These are phyloP conservation scores for Tulasnella sp. DNA, from an alignment of 768 basidiomycete species.

Conservation along the genomic window DNA sequence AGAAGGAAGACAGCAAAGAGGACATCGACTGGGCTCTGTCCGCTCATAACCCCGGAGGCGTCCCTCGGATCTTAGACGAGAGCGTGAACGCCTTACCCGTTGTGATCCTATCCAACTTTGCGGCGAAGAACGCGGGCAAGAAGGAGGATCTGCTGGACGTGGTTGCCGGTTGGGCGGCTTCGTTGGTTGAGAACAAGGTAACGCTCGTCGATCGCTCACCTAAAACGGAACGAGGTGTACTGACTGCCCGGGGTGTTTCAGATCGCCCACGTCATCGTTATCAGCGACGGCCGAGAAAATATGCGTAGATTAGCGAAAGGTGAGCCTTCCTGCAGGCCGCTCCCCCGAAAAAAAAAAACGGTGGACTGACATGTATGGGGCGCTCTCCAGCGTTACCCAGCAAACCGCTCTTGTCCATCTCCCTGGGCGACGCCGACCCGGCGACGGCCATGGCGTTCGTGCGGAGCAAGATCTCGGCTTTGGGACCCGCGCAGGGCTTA, in stretches of 20 bases:
- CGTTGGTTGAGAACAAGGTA: conserved; percentile 71
- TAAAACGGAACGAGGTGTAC: conserved; percentile 5
- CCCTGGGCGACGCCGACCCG: conserved; percentile 76
- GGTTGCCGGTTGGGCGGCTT: conserved; percentile 76
- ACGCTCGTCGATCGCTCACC: neutral
- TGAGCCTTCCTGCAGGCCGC: too few species aligned
- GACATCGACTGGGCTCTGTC: neutral
- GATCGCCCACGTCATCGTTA: conserved; percentile 85
- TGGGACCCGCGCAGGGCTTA: conserved; percentile 30
- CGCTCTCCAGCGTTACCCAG: conserved; percentile 74
- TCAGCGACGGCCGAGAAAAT: conserved; percentile 84
- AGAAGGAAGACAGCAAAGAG: neutral
- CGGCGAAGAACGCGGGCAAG: conserved; percentile 38
- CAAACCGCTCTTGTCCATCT: conserved; percentile 67
- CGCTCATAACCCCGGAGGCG: neutral
- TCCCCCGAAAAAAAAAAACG: too few species aligned
- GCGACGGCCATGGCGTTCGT: conserved; percentile 72
- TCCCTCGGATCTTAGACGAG: conserved; percentile 26
- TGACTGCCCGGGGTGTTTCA: conserved; percentile 22
- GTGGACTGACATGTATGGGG: too few species aligned
- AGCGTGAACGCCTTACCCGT: conserved; percentile 61
- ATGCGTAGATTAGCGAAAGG: conserved; percentile 75
- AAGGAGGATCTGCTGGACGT: conserved; percentile 64
- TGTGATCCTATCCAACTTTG: conserved; percentile 76
- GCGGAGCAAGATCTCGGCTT: conserved; percentile 44